Percentiles rank a stretch among this genome's conserved stretches.
These are phyloP conservation scores for Aspergillus fischeri DNA, from an alignment of 2,329 filamentous ascomycete species.

Conservation along the genomic window DNA sequence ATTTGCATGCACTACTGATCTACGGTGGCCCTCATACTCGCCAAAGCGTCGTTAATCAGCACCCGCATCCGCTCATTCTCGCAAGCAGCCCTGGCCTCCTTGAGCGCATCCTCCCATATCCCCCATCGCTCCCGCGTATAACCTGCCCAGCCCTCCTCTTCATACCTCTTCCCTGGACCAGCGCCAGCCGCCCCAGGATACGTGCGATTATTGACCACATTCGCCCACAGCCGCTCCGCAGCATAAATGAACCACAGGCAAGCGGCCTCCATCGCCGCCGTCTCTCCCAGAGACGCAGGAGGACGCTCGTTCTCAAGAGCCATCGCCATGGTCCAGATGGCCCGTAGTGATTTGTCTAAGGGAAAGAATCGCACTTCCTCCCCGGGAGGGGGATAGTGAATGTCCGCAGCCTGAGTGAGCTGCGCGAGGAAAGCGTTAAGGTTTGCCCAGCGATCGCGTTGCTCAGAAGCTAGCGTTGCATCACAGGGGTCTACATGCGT, in stretches of 20 bases:
- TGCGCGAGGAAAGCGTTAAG: slow-evolving; percentile 14
- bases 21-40: not conserved
- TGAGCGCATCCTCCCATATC: slow-evolving; percentile 1
- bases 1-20: not conserved
- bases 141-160: not conserved
- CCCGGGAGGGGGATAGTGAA: slow-evolving; percentile 3
- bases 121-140: not conserved
- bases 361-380: not conserved
- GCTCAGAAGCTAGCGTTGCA: slow-evolving; percentile 1
- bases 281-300: not conserved
- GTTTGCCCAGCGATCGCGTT: slow-evolving; percentile 37
- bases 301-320: not conserved
- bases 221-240: slow-evolving; percentile 8
- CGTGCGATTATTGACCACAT: not conserved
- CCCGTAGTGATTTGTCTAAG: not conserved
- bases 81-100: not conserved
- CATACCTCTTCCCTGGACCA: not conserved
- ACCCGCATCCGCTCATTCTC: slow-evolving; percentile 1
- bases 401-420: slow-evolving; percentile 10
- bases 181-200: not conserved
- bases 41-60: slow-evolving; percentile 10
- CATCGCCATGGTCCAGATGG: not conserved
- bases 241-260: slow-evolving; percentile 15
- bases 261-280: slow-evolving; percentile 10
- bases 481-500: not conserved